Evolutionary conservation across 2,329 filamentous ascomycete genomes (phyloP).

Genomic region (Akanthomyces dipterigenus): DNA sequence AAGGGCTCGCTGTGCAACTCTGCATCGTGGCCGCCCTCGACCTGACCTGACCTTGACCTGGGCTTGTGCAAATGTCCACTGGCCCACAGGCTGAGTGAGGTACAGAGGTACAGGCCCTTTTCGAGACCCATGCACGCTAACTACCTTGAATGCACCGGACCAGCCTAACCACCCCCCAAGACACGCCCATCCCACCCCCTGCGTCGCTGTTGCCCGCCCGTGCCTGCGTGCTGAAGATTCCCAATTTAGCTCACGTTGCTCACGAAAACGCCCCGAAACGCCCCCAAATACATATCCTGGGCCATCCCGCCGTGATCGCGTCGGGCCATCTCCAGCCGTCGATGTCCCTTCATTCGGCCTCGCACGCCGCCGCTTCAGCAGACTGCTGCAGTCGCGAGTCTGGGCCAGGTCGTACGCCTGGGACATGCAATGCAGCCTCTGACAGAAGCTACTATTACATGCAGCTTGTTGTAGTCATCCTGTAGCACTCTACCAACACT

Average conservation of each 20-base stretch:
- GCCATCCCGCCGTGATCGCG: neutral
- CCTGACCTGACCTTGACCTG: too few relatives aligned
- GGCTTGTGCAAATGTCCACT: neutral
- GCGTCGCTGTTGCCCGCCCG: neutral
- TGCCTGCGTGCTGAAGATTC: conserved; percentile 2
- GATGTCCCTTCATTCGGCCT: neutral
- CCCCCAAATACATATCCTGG: neutral
- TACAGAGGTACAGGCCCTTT: too few relatives aligned
- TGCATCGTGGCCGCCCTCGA: neutral
- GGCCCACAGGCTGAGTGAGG: too few relatives aligned
- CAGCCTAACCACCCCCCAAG: neutral
- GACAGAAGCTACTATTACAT: neutral
- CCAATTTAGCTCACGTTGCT: neutral
- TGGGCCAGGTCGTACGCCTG: too few relatives aligned
- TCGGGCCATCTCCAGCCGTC: too few relatives aligned
- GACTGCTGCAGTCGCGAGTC: too few relatives aligned
- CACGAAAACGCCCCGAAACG: neutral
- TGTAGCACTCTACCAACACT: neutral
- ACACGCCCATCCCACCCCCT: neutral
- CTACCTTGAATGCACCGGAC: neutral
- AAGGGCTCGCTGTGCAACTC: neutral
- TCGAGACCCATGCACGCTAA: too few relatives aligned
- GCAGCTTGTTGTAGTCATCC: neutral
- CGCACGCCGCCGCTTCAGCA: neutral
- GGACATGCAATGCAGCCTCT: neutral